phyloP scores from a whole-genome alignment of 2,329 filamentous ascomycete species.

The Taxawa tesnikishii region DNA sequence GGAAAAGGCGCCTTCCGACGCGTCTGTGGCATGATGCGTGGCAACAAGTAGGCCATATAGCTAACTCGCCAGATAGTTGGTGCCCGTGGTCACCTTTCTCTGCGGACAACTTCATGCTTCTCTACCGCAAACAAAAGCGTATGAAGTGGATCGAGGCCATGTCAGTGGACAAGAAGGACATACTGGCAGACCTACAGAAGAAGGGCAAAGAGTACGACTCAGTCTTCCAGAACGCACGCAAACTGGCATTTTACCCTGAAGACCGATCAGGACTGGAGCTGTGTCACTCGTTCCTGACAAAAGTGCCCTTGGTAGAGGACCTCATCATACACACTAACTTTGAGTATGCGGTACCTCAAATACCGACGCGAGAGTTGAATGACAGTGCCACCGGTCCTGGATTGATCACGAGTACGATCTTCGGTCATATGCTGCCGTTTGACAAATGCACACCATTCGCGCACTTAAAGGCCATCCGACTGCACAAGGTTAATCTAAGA shows the following conservation, averaged over 20 bases:
- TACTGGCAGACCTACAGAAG: constrained; percentile 29
- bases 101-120: constrained; percentile 32
- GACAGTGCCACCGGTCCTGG: constrained; percentile 34
- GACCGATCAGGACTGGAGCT: constrained; percentile 30
- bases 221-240: constrained; percentile 28
- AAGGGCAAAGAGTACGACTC: constrained; percentile 23
- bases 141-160: constrained; percentile 38
- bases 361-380: constrained; percentile 29
- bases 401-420: constrained; percentile 32
- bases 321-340: constrained; percentile 36
- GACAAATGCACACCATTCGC: constrained; percentile 31
- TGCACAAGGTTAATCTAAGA: constrained; percentile 33
- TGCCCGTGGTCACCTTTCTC: constrained; percentile 36
- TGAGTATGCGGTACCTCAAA: constrained; percentile 21
- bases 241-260: constrained; percentile 35
- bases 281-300: constrained; percentile 29
- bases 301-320: constrained; percentile 30
- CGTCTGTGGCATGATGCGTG: too few relatives aligned
- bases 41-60: constrained; percentile 7
- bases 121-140: constrained; percentile 35
- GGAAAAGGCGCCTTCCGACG: too few relatives aligned
- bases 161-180: constrained; percentile 28
- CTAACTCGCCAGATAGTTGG: constrained; percentile 30
- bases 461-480: constrained; percentile 28
- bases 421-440: constrained; percentile 34